Base-by-base conservation (phyloP, 768 basidiomycete species). In the Tricholoma terreum region DNA sequence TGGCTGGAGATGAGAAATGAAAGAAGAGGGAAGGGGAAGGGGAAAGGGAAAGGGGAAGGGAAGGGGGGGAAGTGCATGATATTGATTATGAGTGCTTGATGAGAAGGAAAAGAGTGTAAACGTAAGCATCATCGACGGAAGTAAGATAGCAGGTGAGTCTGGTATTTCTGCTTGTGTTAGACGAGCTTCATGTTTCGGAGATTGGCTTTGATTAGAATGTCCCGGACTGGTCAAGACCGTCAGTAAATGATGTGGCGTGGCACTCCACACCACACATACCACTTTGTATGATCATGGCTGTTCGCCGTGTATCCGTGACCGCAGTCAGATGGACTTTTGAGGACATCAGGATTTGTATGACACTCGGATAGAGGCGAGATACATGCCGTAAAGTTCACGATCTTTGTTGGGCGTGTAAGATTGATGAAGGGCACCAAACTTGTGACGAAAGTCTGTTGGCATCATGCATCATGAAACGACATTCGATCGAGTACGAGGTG, bases 301-400 rank as follows among this genome's bases (percentile, higher is more conserved):
- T 92, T 61, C 79, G 77, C 67, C 81, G 79, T 57, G 87, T 90
- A 72, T 92, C 89, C n/a, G 86, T 90, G 50, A 92, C 90, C 52
- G 88, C 81, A 9, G 90, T 92, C 56, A 86, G 77, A 70, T 92
- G 90, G 54, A 89, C 90, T 92, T 60, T 17, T 5, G 34, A 43
- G 42, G 11, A 43, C 40, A 48, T 56, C 40, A 59, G 50, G 15
- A 51, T 49, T 34, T 46, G 57, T 42, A 15, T 11, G 19, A 17
- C 22, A 17, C 50, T 45, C 19, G 19, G 35, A 42, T 48, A 42
- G 27, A 40, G 36, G 45, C 52, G 43, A 21, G 46, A 15, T 30
- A 71, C 86, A 56, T 63, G 91, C 90, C 83, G 66, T 85, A 88
- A 14, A 89, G 71, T 59, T 90, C 89, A 30, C 90, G 84, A 40